Evolutionary conservation across 257 asterid genomes (phyloP).

Genomic region (Nicotiana obtusifolia): DNA sequence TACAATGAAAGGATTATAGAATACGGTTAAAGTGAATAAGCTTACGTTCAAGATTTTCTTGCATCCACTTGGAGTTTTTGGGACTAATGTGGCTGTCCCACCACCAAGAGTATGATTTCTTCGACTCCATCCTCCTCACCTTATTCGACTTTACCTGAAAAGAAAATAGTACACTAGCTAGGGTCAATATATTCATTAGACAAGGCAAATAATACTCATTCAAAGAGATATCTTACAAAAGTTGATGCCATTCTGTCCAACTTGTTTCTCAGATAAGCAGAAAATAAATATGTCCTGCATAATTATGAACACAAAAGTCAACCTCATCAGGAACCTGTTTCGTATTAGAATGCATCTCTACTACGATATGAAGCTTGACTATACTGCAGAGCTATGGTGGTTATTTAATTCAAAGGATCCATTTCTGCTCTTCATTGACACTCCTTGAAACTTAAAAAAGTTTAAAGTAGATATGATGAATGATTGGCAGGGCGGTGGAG

Average conservation of each 20-base stretch:
- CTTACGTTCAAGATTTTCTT: slow-evolving; percentile 79
- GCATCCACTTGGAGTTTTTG: slow-evolving; percentile 81
- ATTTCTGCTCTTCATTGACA: too few species aligned
- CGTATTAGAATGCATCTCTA: neutral
- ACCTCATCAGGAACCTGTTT: neutral
- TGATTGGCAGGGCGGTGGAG: too few species aligned
- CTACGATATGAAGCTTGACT: neutral
- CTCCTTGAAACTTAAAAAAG: too few species aligned
- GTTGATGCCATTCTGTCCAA: slow-evolving; percentile 36
- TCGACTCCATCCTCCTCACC: slow-evolving; percentile 50
- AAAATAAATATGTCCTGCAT: neutral
- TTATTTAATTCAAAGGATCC: too few species aligned
- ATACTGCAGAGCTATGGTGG: too few species aligned
- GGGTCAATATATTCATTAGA: neutral
- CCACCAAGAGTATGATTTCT: slow-evolving; percentile 85
- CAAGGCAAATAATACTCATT: neutral
- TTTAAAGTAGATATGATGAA: too few species aligned
- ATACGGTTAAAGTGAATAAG: neutral
- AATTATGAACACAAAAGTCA: neutral
- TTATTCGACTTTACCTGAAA: slow-evolving; percentile 45
- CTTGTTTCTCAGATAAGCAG: neutral
- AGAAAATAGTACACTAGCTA: neutral
- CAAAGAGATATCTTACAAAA: slow-evolving; percentile 25
- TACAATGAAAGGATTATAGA: neutral
- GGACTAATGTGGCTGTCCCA: slow-evolving; percentile 92